Evolutionary conservation across 345 rosid genomes (phyloP).

Genomic region (Salix dunnii): DNA sequence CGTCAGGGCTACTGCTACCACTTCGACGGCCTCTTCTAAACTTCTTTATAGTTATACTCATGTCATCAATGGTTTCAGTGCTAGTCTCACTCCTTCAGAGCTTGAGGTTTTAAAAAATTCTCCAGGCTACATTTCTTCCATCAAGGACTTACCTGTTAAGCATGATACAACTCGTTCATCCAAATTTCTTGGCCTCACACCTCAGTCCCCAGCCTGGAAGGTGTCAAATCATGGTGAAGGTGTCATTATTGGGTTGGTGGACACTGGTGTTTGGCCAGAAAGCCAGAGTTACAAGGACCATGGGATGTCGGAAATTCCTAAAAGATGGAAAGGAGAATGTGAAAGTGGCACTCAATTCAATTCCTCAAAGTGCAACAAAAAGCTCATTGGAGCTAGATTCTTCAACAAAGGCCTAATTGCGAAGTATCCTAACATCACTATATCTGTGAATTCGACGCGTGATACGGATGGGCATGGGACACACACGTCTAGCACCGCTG

Average conservation of each 20-base stretch:
- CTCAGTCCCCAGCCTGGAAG: constrained; percentile 13
- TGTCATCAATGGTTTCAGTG: constrained; percentile 23
- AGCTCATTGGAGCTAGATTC: constrained; percentile 34
- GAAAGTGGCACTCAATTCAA: constrained; percentile 24
- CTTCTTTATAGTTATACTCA: constrained; percentile 19
- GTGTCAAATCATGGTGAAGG: constrained; percentile 19
- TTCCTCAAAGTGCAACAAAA: constrained; percentile 28
- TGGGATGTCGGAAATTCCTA: constrained; percentile 32
- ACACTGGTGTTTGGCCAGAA: constrained; percentile 36
- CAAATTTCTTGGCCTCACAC: constrained; percentile 16
- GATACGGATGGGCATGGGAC: constrained; percentile 33
- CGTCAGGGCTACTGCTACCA: background rate
- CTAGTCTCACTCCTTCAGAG: constrained; percentile 20
- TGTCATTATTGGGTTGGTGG: constrained; percentile 29
- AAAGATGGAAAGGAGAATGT: constrained; percentile 36
- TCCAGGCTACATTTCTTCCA: constrained; percentile 20
- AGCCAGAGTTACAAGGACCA: constrained; percentile 32
- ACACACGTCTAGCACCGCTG: constrained; percentile 32
- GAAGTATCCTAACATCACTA: constrained; percentile 6
- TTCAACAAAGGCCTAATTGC: constrained; percentile 31
- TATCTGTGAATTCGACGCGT: constrained; percentile 28
- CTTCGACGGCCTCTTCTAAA: background rate
- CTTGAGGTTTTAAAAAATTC: constrained; percentile 16
- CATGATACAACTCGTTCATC: constrained; percentile 23
- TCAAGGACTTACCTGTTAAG: constrained; percentile 17